phyloP scores from a whole-genome alignment of 2,329 filamentous ascomycete genomes.

The Penicillium janthinellum region DNA sequence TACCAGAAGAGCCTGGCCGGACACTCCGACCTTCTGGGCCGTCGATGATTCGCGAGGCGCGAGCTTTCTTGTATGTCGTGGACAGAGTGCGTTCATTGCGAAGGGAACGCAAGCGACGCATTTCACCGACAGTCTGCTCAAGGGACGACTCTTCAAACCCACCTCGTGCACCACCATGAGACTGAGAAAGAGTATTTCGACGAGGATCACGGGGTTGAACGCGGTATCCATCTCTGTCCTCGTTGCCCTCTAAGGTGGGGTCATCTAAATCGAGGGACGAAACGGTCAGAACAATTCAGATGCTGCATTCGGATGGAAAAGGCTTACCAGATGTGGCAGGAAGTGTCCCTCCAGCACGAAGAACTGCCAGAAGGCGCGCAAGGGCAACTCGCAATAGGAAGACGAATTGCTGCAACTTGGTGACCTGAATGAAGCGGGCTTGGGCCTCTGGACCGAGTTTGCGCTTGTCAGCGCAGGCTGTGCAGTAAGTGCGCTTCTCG shows the following conservation, averaged over 20 bases:
- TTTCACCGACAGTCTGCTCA: conserved; percentile 94
- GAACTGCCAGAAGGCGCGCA: conserved; percentile 81
- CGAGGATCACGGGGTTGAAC: conserved; percentile 54
- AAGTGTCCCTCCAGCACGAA: conserved; percentile 79
- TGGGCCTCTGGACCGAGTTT: conserved; percentile 58
- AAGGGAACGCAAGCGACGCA: conserved; percentile 86
- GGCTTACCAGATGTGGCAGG: conserved; percentile 66
- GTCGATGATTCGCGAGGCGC: conserved; percentile 90
- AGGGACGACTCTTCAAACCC: conserved; percentile 71
- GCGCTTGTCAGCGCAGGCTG: conserved; percentile 58
- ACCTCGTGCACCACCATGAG: conserved; percentile 65
- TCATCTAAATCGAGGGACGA: conserved; percentile 56
- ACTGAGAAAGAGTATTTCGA: conserved; percentile 71
- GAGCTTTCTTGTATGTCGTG: conserved; percentile 85
- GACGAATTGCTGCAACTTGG: conserved; percentile 90
- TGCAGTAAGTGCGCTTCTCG: conserved; percentile 72
- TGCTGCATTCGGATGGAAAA: conserved; percentile 10
- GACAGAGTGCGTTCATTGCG: conserved; percentile 92
- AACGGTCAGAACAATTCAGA: conserved; percentile 19
- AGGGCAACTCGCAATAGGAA: conserved; percentile 90
- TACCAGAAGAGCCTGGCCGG: conserved; percentile 72
- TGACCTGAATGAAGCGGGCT: conserved; percentile 71
- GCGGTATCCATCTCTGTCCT: conserved; percentile 66
- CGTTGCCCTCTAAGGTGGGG: conserved; percentile 66
- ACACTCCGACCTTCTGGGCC: conserved; percentile 70